Conservation (phyloP, 2,329 filamentous ascomycete species). For the Bipolaris zeicola region DNA sequence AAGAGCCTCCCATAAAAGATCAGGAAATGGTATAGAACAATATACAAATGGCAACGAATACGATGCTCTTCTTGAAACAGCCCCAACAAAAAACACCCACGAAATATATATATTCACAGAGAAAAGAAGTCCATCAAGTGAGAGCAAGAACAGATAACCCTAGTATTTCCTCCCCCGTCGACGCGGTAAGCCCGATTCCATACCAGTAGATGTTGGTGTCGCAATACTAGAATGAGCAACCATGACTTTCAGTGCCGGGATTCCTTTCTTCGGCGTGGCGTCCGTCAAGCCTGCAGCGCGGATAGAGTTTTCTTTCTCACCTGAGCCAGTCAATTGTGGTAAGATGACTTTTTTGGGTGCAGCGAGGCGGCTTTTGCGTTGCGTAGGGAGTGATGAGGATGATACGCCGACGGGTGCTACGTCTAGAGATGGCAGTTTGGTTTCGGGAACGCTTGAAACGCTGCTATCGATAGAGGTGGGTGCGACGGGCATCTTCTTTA, state of each 20-base stretch:
- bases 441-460: slow-evolving; percentile 9
- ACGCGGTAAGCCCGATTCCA: slow-evolving; percentile 40
- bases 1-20: background rate
- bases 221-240: slow-evolving; percentile 15
- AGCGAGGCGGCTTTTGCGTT: slow-evolving; percentile 42
- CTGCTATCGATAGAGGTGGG: slow-evolving; percentile 17
- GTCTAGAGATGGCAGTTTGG: slow-evolving; percentile 29
- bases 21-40: background rate
- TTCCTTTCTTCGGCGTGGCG: slow-evolving; percentile 39
- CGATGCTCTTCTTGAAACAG: too few relatives aligned
- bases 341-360: slow-evolving; percentile 44
- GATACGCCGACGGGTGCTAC: slow-evolving; percentile 28
- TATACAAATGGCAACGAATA: background rate
- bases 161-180: slow-evolving; percentile 33
- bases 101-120: background rate
- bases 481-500: slow-evolving; percentile 31
- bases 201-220: background rate
- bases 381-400: slow-evolving; percentile 16
- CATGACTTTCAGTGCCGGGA: slow-evolving; percentile 30
- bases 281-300: slow-evolving; percentile 14
- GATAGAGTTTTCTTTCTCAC: slow-evolving; percentile 27
- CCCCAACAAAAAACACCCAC: background rate
- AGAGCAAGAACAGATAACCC: background rate
- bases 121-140: background rate
- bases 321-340: slow-evolving; percentile 23